These are phyloP conservation scores for Auriscalpium microsporum DNA, from an alignment of 768 basidiomycete genomes.

Conservation along the genomic window DNA sequence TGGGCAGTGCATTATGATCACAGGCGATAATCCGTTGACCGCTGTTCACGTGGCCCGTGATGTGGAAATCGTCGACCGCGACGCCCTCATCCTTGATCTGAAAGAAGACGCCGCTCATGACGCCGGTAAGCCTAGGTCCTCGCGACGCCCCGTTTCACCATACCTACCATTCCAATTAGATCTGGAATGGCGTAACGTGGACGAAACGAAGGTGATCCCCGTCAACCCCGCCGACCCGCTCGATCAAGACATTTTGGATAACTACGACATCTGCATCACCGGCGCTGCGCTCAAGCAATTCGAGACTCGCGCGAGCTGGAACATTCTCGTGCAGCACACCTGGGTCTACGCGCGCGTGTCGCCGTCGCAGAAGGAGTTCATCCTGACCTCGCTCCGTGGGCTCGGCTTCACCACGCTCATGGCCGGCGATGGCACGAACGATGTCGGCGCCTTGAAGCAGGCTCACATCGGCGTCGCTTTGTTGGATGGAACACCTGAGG, in stretches of 20 bases:
- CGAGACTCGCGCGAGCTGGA: slow-evolving; percentile 62
- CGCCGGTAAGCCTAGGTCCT: slow-evolving; percentile 40
- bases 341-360: slow-evolving; percentile 99
- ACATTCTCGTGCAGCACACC: slow-evolving; percentile 81
- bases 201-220: slow-evolving; percentile 82
- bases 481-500: slow-evolving; percentile 84
- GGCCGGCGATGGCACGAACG: slow-evolving; percentile 99
- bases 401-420: slow-evolving; percentile 92
- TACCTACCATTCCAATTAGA: slow-evolving; percentile 34
- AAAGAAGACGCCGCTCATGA: slow-evolving; percentile 71
- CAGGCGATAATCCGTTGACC: slow-evolving; percentile 96
- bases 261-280: slow-evolving; percentile 95
- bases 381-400: slow-evolving; percentile 81
- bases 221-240: slow-evolving; percentile 75
- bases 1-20: slow-evolving; percentile 93
- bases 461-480: slow-evolving; percentile 95
- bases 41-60: slow-evolving; percentile 93
- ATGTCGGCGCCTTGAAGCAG: slow-evolving; percentile 96
- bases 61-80: slow-evolving; percentile 95
- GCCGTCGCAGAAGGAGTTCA: slow-evolving; percentile 90
- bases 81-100: slow-evolving; percentile 86
- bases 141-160: background rate
- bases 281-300: slow-evolving; percentile 90
- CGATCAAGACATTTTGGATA: slow-evolving; percentile 66
- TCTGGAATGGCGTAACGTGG: slow-evolving; percentile 88